Percentiles rank a stretch among this genome's conserved stretches.
Conservation (phyloP, 257 asterid genomes). For the Ehretia macrophylla region DNA sequence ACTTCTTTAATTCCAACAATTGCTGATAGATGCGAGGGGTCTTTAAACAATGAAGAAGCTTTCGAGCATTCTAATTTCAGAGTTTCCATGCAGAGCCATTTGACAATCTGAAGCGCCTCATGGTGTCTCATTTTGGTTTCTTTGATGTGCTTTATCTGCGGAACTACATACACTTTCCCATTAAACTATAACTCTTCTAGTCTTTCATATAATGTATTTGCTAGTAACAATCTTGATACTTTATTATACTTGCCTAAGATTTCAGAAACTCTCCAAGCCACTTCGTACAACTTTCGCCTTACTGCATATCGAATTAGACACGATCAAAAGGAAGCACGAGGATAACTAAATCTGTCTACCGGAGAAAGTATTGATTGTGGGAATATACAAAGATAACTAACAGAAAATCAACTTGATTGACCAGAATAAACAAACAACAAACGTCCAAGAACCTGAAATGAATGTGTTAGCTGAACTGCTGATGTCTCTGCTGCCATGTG, state of each 20-base stretch:
- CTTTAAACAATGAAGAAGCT: slow-evolving; percentile 20
- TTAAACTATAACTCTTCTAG: no score
- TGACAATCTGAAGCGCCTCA: slow-evolving; percentile 24
- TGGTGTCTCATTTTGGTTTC: slow-evolving; percentile 19
- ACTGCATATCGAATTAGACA: slow-evolving; percentile 9
- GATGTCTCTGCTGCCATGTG: no score
- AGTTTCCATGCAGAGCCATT: slow-evolving; percentile 22
- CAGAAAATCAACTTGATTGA: no score
- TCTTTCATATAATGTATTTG: no score
- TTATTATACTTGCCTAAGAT: slow-evolving; percentile 8
- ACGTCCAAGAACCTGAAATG: no score
- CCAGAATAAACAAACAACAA: no score
- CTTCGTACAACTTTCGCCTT: slow-evolving; percentile 10
- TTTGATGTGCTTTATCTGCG: slow-evolving; percentile 17
- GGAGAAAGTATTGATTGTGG: no score
- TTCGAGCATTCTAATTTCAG: slow-evolving; percentile 9
- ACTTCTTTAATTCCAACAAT: slow-evolving; percentile 19
- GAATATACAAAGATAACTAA: no score
- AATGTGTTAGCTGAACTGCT: no score
- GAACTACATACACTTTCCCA: slow-evolving; percentile 8
- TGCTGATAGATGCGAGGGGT: slow-evolving; percentile 17
- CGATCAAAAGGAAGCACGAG: no score
- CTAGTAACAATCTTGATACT: no score
- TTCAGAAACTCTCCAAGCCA: slow-evolving; percentile 19
- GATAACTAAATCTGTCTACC: not conserved